A percentile compares a stretch with the other conserved stretches of the same genome.
phyloP scores from a whole-genome alignment of 805 yeast species.

The Middelhovenomyces tepae region DNA sequence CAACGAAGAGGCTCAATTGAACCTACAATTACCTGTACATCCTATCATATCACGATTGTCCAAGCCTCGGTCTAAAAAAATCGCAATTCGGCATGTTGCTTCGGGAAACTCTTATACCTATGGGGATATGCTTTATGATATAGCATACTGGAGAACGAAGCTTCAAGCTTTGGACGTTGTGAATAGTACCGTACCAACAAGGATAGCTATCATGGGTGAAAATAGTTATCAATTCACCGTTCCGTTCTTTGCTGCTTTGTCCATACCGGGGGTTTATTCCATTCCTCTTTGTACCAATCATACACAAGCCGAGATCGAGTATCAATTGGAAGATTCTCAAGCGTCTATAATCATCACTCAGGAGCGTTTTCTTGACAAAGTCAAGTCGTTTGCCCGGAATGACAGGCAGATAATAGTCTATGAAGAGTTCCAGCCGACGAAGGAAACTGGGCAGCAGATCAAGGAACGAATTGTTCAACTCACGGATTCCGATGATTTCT shows the following conservation, averaged over 20 bases:
- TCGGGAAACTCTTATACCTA: conserved; percentile 24
- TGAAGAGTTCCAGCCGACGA: conserved; percentile 15
- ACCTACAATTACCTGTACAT: too few relatives aligned
- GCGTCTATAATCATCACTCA: conserved; percentile 24
- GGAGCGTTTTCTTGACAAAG: conserved; percentile 19
- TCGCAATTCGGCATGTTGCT: conserved; percentile 25
- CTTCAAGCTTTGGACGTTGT: conserved; percentile 6
- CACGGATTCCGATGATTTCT: conserved; percentile 1
- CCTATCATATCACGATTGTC: conserved; percentile 16
- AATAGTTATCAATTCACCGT: conserved; percentile 25
- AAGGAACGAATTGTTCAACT: not conserved
- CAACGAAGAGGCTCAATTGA: too few relatives aligned
- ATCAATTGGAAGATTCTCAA: conserved; percentile 24
- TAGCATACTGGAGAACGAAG: conserved; percentile 20
- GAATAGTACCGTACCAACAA: conserved; percentile 7
- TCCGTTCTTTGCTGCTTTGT: conserved; percentile 21
- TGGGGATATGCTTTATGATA: conserved; percentile 22
- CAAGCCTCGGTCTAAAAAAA: conserved; percentile 19
- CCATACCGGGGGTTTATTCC: conserved; percentile 24
- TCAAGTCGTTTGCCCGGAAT: conserved; percentile 13
- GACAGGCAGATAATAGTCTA: conserved; percentile 11
- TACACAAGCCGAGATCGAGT: conserved; percentile 24
- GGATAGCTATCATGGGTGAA: conserved; percentile 29
- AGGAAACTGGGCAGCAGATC: not conserved
- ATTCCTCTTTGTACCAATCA: conserved; percentile 29